Conservation (phyloP, 2,329 filamentous ascomycete species). For the Aspergillus fischeri region DNA sequence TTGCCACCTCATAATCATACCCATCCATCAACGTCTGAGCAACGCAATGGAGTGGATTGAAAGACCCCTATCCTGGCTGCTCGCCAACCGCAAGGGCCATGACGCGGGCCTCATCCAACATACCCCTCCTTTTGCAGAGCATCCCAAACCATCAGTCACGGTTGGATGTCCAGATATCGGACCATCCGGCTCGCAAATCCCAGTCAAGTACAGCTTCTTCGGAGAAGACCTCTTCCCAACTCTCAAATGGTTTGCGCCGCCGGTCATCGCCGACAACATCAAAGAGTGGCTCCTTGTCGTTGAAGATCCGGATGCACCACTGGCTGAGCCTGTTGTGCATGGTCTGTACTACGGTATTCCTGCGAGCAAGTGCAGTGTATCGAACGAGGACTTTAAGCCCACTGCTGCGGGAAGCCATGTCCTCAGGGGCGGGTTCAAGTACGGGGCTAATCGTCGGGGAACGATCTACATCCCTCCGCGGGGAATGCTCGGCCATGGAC, state of each 20-base stretch:
- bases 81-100: no score
- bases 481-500: conserved; percentile 49
- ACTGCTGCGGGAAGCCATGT: conserved; percentile 13
- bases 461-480: conserved; percentile 45
- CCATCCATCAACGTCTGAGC: no score
- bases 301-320: conserved; percentile 48
- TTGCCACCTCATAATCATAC: no score
- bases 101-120: no score
- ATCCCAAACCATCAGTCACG: no score
- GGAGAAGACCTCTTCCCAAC: conserved; percentile 32
- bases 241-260: conserved; percentile 37
- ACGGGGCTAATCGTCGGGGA: conserved; percentile 41
- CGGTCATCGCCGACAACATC: conserved; percentile 22
- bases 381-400: conserved; percentile 36
- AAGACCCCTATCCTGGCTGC: no score
- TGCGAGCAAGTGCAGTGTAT: conserved; percentile 29
- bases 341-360: conserved; percentile 44
- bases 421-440: conserved; percentile 44
- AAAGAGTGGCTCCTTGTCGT: conserved; percentile 47
- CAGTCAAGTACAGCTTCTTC: no score
- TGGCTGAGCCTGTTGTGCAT: conserved; percentile 44
- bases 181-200: no score
- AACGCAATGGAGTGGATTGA: no score
- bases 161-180: no score
- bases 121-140: no score